Base-by-base conservation (phyloP, 495 filamentous ascomycete species). In the Talaromyces trachyspermus region DNA sequence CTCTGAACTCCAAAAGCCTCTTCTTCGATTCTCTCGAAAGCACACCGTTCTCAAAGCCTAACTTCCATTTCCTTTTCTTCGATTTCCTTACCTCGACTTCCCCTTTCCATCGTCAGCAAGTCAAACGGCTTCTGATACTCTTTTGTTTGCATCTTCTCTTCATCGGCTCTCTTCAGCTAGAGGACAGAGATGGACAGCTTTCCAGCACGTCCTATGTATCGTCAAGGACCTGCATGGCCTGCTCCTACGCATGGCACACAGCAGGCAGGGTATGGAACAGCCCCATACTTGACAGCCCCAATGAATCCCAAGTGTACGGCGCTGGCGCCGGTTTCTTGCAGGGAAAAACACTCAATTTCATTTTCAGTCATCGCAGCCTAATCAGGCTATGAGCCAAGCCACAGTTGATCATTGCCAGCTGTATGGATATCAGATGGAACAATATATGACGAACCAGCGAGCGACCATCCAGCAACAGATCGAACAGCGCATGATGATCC, bases 391-490 rank as follows among this genome's bases (percentile, higher is more conserved):
- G 33, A 17, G 33, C 2, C 33, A 37, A 7, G 19, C 14, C 14
- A 15, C 19, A 7, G 19, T 46, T 14, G 24, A 46, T n/a, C 44
- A 35, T 11, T 22, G 30, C 8, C 29, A 35, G 32, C 12, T 46
- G 8, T 46, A 46, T 25, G 44, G 15, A 6, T 20, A 37, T 25
- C 29, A 36, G 30, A n/a, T 35, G 44, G 29, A 36, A 12, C 44
- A 37, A 19, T 46, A 32, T 17, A 5, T 46, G 10, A 46, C 22
- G n/a, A n/a, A 36, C 19, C 44, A 46, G 29, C 44, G 22, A 24
- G 15, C 15, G n/a, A 12, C 11, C 4, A 35, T 46, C 2, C 44
- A 46, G n/a, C 30, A 36, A 14, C 44, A 46, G 15, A 17, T 24
- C 10, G 30, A 46, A 12, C 29, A 46, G n/a, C 27, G 30, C 14